These are phyloP conservation scores for Trypethelium eluteriae DNA, from an alignment of 495 filamentous ascomycete genomes.

Conservation along the genomic window DNA sequence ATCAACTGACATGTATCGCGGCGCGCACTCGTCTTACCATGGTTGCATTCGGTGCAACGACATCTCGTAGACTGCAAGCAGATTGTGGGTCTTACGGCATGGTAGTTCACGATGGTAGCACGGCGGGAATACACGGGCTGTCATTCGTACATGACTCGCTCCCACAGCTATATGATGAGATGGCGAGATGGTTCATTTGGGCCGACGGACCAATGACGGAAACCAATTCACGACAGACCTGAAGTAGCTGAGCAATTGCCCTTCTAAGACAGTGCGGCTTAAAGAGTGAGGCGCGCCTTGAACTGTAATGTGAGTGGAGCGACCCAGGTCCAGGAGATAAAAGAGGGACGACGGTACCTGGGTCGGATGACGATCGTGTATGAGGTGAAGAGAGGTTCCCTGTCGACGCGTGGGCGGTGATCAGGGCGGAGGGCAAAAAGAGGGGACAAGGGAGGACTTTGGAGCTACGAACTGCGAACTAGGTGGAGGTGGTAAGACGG, in stretches of 20 bases:
- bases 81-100: constrained; percentile 5
- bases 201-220: background rate
- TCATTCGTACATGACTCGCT: background rate
- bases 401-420: constrained; percentile 11
- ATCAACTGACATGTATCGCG: background rate
- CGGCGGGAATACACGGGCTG: background rate
- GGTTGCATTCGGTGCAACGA: background rate
- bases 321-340: background rate
- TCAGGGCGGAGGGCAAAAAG: background rate
- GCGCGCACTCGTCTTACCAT: background rate
- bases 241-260: background rate
- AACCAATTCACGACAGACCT: background rate
- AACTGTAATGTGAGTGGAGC: too few species aligned
- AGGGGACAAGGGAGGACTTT: too few species aligned
- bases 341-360: background rate
- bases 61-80: background rate
- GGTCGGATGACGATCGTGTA: background rate
- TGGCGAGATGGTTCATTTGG: background rate
- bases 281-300: background rate
- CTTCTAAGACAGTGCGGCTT: background rate
- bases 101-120: background rate
- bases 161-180: background rate
- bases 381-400: background rate
- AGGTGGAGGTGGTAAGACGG: background rate
- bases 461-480: background rate